phyloP scores from a whole-genome alignment of 257 asterid species.

The Primulina huaijiensis region DNA sequence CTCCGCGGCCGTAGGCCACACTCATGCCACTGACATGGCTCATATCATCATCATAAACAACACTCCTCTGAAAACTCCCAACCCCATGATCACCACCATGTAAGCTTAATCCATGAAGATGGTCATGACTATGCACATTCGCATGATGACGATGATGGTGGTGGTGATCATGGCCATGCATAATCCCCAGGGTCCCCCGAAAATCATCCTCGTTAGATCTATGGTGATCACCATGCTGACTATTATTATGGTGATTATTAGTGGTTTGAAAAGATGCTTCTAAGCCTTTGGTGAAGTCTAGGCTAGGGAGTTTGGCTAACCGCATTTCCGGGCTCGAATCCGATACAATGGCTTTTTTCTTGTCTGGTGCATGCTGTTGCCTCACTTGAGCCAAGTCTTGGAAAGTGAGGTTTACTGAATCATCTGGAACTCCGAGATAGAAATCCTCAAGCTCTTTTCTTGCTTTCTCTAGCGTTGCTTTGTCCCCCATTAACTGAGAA shows the following conservation, averaged over 20 bases:
- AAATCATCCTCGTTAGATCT: neutral
- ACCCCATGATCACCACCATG: conserved; percentile 20
- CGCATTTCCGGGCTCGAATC: conserved; percentile 25
- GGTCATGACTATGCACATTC: neutral
- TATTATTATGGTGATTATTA: conserved; percentile 8
- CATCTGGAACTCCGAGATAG: conserved; percentile 74
- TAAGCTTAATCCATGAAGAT: conserved; percentile 21
- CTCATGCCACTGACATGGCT: conserved; percentile 46
- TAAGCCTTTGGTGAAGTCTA: conserved; percentile 57
- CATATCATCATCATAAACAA: conserved; percentile 47
- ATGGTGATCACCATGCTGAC: conserved; percentile 20
- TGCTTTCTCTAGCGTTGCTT: conserved; percentile 43
- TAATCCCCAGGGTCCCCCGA: neutral
- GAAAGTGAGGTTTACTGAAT: conserved; percentile 80
- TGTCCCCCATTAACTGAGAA: conserved; percentile 47
- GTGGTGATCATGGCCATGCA: conserved; percentile 15
- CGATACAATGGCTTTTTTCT: conserved; percentile 23
- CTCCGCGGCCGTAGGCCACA: conserved; percentile 28
- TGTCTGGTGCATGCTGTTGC: conserved; percentile 27
- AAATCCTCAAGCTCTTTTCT: conserved; percentile 63
- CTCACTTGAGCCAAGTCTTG: conserved; percentile 59
- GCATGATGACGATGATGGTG: neutral
- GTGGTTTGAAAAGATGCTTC: conserved; percentile 34
- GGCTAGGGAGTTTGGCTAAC: conserved; percentile 55
- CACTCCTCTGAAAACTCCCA: conserved; percentile 31